These are phyloP conservation scores for Xylaria sp. DNA, from an alignment of 2,329 filamentous ascomycete species.

Conservation along the genomic window DNA sequence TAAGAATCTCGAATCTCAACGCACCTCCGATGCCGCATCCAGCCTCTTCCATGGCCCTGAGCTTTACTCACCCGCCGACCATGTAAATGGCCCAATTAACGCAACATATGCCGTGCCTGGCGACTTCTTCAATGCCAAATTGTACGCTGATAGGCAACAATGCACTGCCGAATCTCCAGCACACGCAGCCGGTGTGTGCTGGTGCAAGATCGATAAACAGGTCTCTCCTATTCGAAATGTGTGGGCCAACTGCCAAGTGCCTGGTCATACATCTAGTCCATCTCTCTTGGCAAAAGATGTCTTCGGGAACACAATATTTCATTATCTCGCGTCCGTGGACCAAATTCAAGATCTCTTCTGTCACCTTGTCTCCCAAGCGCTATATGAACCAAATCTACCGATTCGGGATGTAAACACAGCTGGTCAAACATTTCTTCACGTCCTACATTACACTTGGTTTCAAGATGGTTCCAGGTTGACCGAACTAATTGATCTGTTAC, in stretches of 20 bases:
- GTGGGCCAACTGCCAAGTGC: slow-evolving; percentile 41
- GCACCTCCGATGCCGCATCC: slow-evolving; percentile 27
- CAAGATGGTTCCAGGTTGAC: slow-evolving; percentile 40
- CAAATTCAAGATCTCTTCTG: slow-evolving; percentile 40
- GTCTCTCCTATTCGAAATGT: slow-evolving; percentile 25
- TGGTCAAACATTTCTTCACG: slow-evolving; percentile 50
- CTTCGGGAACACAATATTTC: slow-evolving; percentile 66
- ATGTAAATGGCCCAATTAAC: slow-evolving; percentile 44
- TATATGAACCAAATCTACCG: slow-evolving; percentile 40
- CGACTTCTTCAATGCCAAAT: slow-evolving; percentile 57
- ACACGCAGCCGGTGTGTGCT: slow-evolving; percentile 47
- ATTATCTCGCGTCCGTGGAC: slow-evolving; percentile 48
- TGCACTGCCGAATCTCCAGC: slow-evolving; percentile 46
- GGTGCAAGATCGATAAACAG: slow-evolving; percentile 49
- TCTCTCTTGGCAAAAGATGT: slow-evolving; percentile 56
- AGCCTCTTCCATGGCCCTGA: slow-evolving; percentile 18
- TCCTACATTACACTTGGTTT: slow-evolving; percentile 50
- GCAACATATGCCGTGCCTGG: slow-evolving; percentile 57
- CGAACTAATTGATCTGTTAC: slow-evolving; percentile 42
- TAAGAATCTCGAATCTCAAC: slow-evolving; percentile 40
- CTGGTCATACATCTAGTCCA: slow-evolving; percentile 47
- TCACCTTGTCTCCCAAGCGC: slow-evolving; percentile 37
- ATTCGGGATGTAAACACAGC: slow-evolving; percentile 47
- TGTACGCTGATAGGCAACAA: slow-evolving; percentile 22
- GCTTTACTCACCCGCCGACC: slow-evolving; percentile 5